Base-by-base conservation (phyloP, 2,329 filamentous ascomycete genomes). In the Hypomyces rosellus region DNA sequence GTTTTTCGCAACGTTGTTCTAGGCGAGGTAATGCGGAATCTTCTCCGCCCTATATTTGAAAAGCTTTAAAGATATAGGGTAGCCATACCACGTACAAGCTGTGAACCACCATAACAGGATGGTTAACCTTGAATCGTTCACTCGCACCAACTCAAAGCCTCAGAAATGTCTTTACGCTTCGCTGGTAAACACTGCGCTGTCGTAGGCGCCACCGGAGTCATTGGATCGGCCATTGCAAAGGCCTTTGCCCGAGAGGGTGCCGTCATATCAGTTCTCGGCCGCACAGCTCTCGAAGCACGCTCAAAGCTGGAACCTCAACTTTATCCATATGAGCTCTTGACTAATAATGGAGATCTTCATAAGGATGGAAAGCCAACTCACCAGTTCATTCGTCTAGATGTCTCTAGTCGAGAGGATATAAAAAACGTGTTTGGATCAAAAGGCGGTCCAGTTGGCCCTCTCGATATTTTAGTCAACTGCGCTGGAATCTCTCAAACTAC, bases 381-480 rank as follows among this genome's bases (percentile, higher is more conserved):
- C 45, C 63, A 59, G 6, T 71, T 69, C 45, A 60, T 69, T 50
- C 60, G 55, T 3, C 53, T 71, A n/a, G 65, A 71, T 49, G 63
- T 64, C 30, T 54, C 61, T 2, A 56, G 63, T 40, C 50, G 51
- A 5, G 55, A 55, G 2, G 61, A 53, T 3, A 67, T 71, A 42
- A 63, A 65, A 48, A 50, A 55, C 16, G 57, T 64, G 2, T 69
- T 71, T 54, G 50, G 49, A 4, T 54, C 53, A 8, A 55, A 34
- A 45, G 30, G 45, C 3, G 40, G 42, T 12, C 33, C 51, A 36
- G 61, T 70, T 34, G 69, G 69, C 0, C 60, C 63, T 8, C 57
- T 73, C 8, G 74, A 81, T 59, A 72, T 92, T 30, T 77, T 95
- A 1, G 77, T 95, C 55, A 95, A 95, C 62, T 86, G 87, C 22